Conservation (phyloP, 208 protist genomes). For the Acanthamoeba lenticulata region DNA sequence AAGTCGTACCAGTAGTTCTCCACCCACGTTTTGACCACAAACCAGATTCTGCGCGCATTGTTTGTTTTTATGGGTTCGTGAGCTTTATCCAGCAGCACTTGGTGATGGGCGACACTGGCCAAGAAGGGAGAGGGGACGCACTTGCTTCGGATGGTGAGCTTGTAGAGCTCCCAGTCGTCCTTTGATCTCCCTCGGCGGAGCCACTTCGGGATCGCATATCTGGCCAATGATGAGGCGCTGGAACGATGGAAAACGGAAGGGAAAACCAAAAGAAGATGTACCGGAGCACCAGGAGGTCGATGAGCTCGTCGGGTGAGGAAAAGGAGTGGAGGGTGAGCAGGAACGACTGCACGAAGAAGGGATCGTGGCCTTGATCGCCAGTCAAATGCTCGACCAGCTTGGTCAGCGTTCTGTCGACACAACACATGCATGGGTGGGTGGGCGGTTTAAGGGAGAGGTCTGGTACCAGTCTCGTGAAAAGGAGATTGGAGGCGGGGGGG, state of each 20-base stretch:
- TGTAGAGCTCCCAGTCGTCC: not conserved
- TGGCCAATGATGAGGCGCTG: no score
- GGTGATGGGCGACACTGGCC: not conserved
- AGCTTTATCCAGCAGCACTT: not conserved
- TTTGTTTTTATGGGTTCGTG: not conserved
- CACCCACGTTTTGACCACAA: constrained; percentile 61
- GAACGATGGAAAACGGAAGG: no score
- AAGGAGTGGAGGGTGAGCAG: not conserved
- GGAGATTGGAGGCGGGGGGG: not conserved
- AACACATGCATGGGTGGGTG: no score
- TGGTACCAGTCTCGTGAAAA: no score
- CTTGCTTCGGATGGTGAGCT: not conserved
- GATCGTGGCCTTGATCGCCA: not conserved
- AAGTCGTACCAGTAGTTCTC: constrained; percentile 63
- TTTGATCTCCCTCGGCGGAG: no score
- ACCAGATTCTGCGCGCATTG: constrained; percentile 28
- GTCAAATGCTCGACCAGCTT: not conserved
- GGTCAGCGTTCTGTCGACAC: not conserved
- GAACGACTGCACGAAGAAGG: not conserved
- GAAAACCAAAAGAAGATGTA: no score
- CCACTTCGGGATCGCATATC: no score
- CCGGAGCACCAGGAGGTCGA: not conserved
- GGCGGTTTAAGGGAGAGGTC: no score
- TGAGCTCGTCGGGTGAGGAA: not conserved
- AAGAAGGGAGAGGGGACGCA: not conserved